Evolutionary conservation across 2,329 filamentous ascomycete species (phyloP), one percentile per base, ranked within the genome.

Genomic region (Tricladium varicosporioides): DNA sequence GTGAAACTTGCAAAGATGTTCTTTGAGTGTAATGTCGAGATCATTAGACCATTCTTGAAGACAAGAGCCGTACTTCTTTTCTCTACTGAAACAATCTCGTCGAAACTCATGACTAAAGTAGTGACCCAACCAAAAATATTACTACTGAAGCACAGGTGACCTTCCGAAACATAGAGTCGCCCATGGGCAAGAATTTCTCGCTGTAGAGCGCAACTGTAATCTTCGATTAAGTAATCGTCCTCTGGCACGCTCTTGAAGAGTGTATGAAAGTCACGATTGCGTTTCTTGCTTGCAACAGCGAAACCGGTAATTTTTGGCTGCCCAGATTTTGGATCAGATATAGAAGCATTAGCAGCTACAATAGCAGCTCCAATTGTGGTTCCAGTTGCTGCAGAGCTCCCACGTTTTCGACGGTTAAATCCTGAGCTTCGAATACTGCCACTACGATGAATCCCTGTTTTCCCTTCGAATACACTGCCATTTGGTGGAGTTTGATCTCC

Each of bases 61-160:
- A 99, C 80, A 59, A 99, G 81, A 0, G 94, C 94, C 0, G 94
- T 99, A 70, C 87, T 97, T 72, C 96, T 89, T 76, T 97, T 97
- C 74, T 99, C 94, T 7, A 99, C 89, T 0, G 93, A 92, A 16
- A 97, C 91, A 57, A 99, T 91, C 73, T 99, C 94, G 69, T 99
- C 94, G 71, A 99, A 99, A 72, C 92, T 95, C 77, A 99, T 96
- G 52, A 99, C 93, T 44, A 99, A 78, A 1, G 94, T 99, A 0
- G 94, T 99, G 18, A 95, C 89, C 94, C 94, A 99, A 53, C 94
- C 94, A 48, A 99, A 83, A 63, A 99, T 99, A 71, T 99, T 99
- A 78, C 94, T 97, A 68, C 92, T 97, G 74, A 99, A 99, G 77
- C 94, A 99, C 48, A 99, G 85, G 70, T 99, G 93, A 10, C 93